Percentiles rank a stretch among this genome's conserved stretches.
phyloP scores from a whole-genome alignment of 1,139 yeast species.

The Candida neerlandica region DNA sequence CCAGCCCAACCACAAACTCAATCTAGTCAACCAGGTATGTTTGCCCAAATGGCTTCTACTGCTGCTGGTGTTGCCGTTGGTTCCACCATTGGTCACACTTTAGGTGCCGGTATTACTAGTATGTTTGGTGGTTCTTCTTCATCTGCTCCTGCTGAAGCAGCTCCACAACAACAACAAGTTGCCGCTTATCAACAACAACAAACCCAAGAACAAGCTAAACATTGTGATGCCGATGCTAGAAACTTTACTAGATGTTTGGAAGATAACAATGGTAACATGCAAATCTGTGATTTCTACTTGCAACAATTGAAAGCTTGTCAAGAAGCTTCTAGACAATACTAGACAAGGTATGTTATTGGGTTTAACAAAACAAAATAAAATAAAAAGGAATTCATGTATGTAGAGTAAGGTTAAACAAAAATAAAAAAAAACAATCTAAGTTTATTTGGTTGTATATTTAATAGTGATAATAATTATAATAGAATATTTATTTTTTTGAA shows the following conservation, averaged over 20 bases:
- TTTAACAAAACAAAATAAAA: background rate
- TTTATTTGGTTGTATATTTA: constrained; percentile 5
- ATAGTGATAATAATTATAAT: background rate
- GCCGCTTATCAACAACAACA: constrained; percentile 36
- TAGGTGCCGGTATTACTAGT: constrained; percentile 91
- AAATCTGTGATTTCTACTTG: constrained; percentile 92
- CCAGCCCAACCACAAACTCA: constrained; percentile 48
- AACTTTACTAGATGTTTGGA: constrained; percentile 93
- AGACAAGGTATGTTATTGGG: constrained; percentile 18
- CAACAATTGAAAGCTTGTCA: constrained; percentile 98
- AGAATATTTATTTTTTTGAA: constrained; percentile 6
- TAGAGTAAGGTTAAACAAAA: constrained; percentile 1
- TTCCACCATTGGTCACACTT: constrained; percentile 92
- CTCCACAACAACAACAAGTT: constrained; percentile 45
- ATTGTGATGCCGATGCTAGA: constrained; percentile 92
- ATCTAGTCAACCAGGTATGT: constrained; percentile 71
- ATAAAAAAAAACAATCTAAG: constrained; percentile 1
- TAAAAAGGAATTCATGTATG: constrained; percentile 5
- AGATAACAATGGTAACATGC: constrained; percentile 94
- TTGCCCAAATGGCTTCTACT: constrained; percentile 96
- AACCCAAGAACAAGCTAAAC: constrained; percentile 53
- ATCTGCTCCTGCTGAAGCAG: constrained; percentile 53
- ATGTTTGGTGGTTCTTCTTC: constrained; percentile 83
- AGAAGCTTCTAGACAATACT: constrained; percentile 85
- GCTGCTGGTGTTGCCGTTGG: constrained; percentile 99